phyloP scores from a whole-genome alignment of 257 asterid species.

The Nicotiana tomentosiformis region DNA sequence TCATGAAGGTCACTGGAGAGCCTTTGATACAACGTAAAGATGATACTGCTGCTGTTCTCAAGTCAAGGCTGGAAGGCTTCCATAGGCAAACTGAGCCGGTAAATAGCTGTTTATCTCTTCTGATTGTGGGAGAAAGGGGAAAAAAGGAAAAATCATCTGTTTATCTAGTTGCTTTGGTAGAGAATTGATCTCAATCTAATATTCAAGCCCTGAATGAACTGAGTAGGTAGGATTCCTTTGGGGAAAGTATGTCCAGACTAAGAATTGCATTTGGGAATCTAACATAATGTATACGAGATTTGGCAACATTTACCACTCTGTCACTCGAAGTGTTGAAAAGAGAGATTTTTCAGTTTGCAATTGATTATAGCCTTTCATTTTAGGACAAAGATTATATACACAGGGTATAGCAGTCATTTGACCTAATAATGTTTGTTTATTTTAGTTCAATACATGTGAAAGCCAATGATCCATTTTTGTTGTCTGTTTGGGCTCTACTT shows the following conservation, averaged over 20 bases:
- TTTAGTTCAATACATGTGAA: background rate
- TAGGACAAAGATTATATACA: background rate
- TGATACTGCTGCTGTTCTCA: conserved; percentile 90
- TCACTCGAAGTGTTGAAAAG: background rate
- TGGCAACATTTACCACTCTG: background rate
- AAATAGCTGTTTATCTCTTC: background rate
- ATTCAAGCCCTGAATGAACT: background rate
- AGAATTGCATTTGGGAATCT: background rate
- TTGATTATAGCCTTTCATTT: background rate
- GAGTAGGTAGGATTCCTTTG: background rate
- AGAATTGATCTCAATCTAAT: background rate
- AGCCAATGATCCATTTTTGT: background rate
- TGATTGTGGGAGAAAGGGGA: background rate
- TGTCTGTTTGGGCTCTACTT: background rate
- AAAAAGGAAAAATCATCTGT: background rate
- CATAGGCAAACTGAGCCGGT: conserved; percentile 95
- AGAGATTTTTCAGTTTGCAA: background rate
- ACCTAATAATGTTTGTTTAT: background rate
- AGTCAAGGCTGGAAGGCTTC: conserved; percentile 90
- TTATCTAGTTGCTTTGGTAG: background rate
- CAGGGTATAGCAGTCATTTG: background rate
- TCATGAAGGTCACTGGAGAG: conserved; percentile 55
- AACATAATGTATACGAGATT: background rate
- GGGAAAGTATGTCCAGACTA: background rate
- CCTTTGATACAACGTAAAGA: conserved; percentile 91